Evolutionary conservation across 257 asterid genomes (phyloP), one percentile per base, ranked within the genome.

Genomic region (Penstemon barbatus): DNA sequence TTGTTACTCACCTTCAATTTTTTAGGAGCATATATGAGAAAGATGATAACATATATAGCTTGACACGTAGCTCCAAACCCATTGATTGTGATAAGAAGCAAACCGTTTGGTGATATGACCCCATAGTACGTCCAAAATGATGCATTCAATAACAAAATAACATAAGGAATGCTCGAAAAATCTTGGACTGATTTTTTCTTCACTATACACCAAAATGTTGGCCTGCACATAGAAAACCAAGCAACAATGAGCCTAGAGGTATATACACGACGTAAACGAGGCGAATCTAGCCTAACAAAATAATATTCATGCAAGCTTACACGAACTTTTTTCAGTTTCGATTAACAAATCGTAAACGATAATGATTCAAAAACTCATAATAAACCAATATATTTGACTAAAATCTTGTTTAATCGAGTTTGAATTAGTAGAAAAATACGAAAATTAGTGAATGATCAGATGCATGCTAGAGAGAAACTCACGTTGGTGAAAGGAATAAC

Each of bases 91-190:
- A 68, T 74, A 13, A 81, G 81, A 38, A 77, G 80, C 7, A 60
- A 13, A 18, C 74, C 81, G 0, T 70, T 79, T 5, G 81, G 77
- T 48, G 63, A 69, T 4, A 70, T 56, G 45, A 78, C 2, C 1
- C 83, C 86, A 61, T 81, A 81, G 13, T 75, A 81, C 61, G 83
- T 74, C 83, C 86, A 81, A 3, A 81, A 57, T 3, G 77, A 72
- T 44, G 73, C 63, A 41, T 65, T 72, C 3, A 81, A 75, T 39
- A 81, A 53, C 51, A 77, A 42, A 51, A 71, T 63, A 37, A 81
- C 73, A 66, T 81, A 81, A 0, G 86, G 86, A 65, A 78, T 56
- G 64, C 83, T 75, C 2, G 73, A 76, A 68, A 78, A 80, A 5
- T 80, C 82, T 49, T 80, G 78, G 0, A 81, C 77, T 4, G 80